Evolutionary conservation across 257 asterid genomes (phyloP).

Genomic region (Forsythia suspensa): DNA sequence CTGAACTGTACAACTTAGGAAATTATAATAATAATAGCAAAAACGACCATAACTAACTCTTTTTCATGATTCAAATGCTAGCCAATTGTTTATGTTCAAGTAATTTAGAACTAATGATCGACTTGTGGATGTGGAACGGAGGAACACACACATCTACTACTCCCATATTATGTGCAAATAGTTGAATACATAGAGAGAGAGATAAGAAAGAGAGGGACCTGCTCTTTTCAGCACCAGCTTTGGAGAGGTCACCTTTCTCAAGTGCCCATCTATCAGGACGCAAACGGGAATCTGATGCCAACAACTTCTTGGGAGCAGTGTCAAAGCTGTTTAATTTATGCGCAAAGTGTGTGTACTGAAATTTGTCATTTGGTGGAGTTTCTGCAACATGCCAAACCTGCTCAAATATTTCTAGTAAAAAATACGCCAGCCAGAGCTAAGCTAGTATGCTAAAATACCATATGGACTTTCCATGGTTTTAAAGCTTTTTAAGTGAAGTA

Average conservation of each 20-base stretch:
- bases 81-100: background rate
- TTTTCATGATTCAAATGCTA: background rate
- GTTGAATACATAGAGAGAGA: background rate
- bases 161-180: background rate
- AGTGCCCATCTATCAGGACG: slow-evolving; percentile 98
- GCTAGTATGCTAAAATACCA: background rate
- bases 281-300: slow-evolving; percentile 92
- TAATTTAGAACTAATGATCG: background rate
- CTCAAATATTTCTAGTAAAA: slow-evolving; percentile 10
- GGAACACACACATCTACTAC: background rate
- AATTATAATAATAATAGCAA: background rate
- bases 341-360: slow-evolving; percentile 89
- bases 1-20: background rate
- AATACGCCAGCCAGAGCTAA: slow-evolving; percentile 11
- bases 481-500: background rate
- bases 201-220: slow-evolving; percentile 47
- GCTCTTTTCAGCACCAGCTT: slow-evolving; percentile 91
- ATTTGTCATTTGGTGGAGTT: slow-evolving; percentile 76
- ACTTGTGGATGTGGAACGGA: background rate
- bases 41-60: background rate
- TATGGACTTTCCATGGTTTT: background rate
- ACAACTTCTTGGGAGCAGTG: slow-evolving; percentile 87
- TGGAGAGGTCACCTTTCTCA: slow-evolving; percentile 91
- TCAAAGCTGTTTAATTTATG: slow-evolving; percentile 90
- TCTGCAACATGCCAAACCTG: slow-evolving; percentile 89